Conservation (phyloP, 306 rosid species). For the Malus domestica region ASM211411v1 NC_041801.1:4289001-4289500, state of each 20-base stretch:
- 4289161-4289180: neutral
- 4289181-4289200: neutral
- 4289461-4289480: neutral
- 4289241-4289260: neutral
- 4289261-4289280: neutral
- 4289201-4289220: no score
- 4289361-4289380: constrained; percentile 99
- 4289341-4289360: constrained; percentile 99
- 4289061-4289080: constrained; percentile 99
- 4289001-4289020: neutral
- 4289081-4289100: constrained; percentile 32
- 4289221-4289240: neutral
- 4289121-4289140: neutral
- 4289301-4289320: neutral
- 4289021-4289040: neutral
- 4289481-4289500: neutral
- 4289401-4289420: constrained; percentile 99
- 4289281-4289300: no score
- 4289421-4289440: constrained; percentile 99
- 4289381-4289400: constrained; percentile 99
- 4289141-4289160: neutral
- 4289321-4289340: constrained; percentile 93
- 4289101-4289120: neutral
- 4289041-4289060: constrained; percentile 77
- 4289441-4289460: constrained; percentile 3